Percentiles rank a stretch among this genome's conserved stretches.
Evolutionary conservation across 768 basidiomycete species (phyloP).

Genomic region (Tulasnella calospora): DNA sequence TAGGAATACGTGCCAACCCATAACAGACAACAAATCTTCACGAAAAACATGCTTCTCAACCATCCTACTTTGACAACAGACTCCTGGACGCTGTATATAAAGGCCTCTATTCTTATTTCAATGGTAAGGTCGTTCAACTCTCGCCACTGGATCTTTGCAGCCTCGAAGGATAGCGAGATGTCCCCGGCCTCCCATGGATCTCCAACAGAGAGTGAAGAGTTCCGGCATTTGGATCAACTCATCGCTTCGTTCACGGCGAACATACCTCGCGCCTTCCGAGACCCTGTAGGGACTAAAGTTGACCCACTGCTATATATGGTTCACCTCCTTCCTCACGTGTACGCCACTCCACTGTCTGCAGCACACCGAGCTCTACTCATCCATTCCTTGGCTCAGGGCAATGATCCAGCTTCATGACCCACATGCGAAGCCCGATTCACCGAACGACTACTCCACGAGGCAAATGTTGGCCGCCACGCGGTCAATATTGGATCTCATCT

Average conservation of each 20-base stretch:
- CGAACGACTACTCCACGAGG: constrained; percentile 6
- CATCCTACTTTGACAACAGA: constrained; percentile 26
- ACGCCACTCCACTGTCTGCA: background rate
- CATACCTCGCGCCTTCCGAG: constrained; percentile 52
- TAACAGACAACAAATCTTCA: constrained; percentile 10
- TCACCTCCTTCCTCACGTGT: constrained; percentile 35
- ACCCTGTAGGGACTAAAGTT: constrained; percentile 49
- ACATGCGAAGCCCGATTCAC: constrained; percentile 21
- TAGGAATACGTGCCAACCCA: constrained; percentile 8
- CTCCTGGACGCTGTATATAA: constrained; percentile 25
- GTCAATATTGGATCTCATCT: constrained; percentile 19
- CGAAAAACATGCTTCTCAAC: constrained; percentile 16
- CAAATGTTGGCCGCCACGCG: constrained; percentile 20
- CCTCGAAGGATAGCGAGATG: background rate
- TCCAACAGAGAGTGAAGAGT: constrained; percentile 55
- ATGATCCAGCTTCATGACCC: constrained; percentile 25
- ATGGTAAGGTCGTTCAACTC: constrained; percentile 25
- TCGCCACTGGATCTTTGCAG: background rate
- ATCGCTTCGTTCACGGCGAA: constrained; percentile 53
- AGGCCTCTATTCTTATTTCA: constrained; percentile 19
- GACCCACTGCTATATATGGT: constrained; percentile 52
- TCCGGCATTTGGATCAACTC: constrained; percentile 56
- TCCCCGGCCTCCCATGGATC: background rate
- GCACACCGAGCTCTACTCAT: background rate
- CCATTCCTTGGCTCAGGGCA: constrained; percentile 8